These are phyloP conservation scores for Camellia lanceoleosa DNA, from an alignment of 148 eudicot species.

Conservation along the genomic window DNA sequence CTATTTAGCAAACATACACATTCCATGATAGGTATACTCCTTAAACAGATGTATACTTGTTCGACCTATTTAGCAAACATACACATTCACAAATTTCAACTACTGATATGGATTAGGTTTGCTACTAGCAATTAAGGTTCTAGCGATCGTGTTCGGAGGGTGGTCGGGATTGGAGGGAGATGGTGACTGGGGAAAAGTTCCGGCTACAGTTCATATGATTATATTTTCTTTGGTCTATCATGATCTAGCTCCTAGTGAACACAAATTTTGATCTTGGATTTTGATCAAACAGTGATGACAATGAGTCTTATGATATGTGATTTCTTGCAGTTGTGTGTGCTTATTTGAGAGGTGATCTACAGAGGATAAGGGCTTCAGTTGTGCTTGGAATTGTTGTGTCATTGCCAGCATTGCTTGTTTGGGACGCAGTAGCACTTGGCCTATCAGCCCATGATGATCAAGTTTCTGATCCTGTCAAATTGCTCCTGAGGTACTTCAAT, in stretches of 20 bases:
- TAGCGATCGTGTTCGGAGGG: slow-evolving; percentile 36
- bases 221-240: slow-evolving; percentile 65
- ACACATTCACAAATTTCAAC: no score
- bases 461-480: slow-evolving; percentile 52
- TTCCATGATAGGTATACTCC: slow-evolving; percentile 48
- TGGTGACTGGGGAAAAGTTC: slow-evolving; percentile 54
- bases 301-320: no score
- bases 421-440: slow-evolving; percentile 52
- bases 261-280: not conserved
- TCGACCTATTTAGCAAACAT: no score
- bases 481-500: slow-evolving; percentile 44
- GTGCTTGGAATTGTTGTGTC: slow-evolving; percentile 53
- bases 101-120: slow-evolving; percentile 30
- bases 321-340: slow-evolving; percentile 57
- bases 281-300: not conserved
- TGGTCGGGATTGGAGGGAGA: slow-evolving; percentile 43
- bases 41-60: not conserved
- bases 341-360: slow-evolving; percentile 52
- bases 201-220: slow-evolving; percentile 51
- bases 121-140: slow-evolving; percentile 40
- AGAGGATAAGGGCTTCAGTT: slow-evolving; percentile 47
- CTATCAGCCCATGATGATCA: slow-evolving; percentile 35
- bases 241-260: slow-evolving; percentile 54
- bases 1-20: slow-evolving; percentile 49
- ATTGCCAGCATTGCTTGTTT: slow-evolving; percentile 47